phyloP scores from a whole-genome alignment of 139 green algal genomes.

The Asterochloris sp. region DNA sequence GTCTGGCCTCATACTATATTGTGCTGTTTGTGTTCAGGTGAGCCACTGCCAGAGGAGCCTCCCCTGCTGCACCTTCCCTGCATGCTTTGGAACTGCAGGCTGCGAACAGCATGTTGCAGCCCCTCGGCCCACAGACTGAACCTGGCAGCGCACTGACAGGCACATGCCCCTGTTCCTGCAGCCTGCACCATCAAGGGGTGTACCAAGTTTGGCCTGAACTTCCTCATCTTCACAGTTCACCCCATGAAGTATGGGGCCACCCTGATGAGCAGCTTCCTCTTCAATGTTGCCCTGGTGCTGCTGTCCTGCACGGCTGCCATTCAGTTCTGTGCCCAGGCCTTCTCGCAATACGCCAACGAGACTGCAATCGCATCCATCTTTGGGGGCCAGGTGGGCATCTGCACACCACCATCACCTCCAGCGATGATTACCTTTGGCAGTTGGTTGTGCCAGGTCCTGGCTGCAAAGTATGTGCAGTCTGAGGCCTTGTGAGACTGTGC shows the following conservation, averaged over 20 bases:
- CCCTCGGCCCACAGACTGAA: too few species aligned
- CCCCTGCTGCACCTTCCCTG: too few species aligned
- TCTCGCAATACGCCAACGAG: slow-evolving; percentile 79
- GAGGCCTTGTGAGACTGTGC: too few species aligned
- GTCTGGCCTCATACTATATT: too few species aligned
- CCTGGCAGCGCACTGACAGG: too few species aligned
- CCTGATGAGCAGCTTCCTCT: slow-evolving; percentile 93
- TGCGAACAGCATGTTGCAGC: too few species aligned
- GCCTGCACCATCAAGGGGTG: slow-evolving; percentile 83
- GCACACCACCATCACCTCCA: not conserved
- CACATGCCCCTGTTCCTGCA: slow-evolving; percentile 19
- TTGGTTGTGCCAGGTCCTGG: too few species aligned
- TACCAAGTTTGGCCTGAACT: slow-evolving; percentile 87
- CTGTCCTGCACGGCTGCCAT: slow-evolving; percentile 81
- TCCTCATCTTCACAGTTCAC: slow-evolving; percentile 87
- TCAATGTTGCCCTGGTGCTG: slow-evolving; percentile 93
- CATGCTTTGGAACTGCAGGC: not conserved
- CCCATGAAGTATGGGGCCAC: slow-evolving; percentile 79
- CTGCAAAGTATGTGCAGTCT: too few species aligned
- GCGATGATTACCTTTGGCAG: too few species aligned
- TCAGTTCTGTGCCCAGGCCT: slow-evolving; percentile 89
- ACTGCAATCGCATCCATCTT: slow-evolving; percentile 87
- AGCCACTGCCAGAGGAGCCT: too few species aligned
- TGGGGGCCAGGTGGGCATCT: slow-evolving; percentile 55
- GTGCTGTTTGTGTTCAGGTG: too few species aligned